phyloP scores from a whole-genome alignment of 2,329 filamentous ascomycete species.

The Fusarium sambucinum region DNA sequence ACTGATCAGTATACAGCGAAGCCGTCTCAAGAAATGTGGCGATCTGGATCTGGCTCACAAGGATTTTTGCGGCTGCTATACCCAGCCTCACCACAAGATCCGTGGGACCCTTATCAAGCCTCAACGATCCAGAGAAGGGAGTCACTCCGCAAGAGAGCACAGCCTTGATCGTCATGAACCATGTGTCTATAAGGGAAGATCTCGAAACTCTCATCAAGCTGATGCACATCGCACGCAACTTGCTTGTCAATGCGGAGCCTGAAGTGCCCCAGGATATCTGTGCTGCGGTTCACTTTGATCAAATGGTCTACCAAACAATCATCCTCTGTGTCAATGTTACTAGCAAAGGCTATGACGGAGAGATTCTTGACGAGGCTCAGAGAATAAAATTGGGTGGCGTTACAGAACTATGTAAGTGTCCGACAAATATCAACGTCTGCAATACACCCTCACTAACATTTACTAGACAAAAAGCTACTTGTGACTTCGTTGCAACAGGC shows the following conservation, averaged over 20 bases:
- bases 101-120: conserved; percentile 65
- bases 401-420: conserved; percentile 71
- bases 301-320: conserved; percentile 74
- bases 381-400: conserved; percentile 71
- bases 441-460: conserved; percentile 7
- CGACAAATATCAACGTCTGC: neutral
- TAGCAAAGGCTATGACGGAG: conserved; percentile 75
- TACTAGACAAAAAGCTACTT: conserved; percentile 73
- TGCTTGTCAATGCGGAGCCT: conserved; percentile 73
- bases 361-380: conserved; percentile 69
- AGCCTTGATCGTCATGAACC: conserved; percentile 72
- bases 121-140: conserved; percentile 67
- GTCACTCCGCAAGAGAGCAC: conserved; percentile 73
- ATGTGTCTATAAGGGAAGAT: conserved; percentile 70
- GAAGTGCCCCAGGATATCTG: conserved; percentile 75
- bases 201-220: conserved; percentile 73
- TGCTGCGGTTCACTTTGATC: conserved; percentile 72
- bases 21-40: conserved; percentile 71
- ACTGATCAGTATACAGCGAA: conserved; percentile 59
- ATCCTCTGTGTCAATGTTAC: conserved; percentile 75
- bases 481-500: conserved; percentile 75
- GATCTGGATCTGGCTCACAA: conserved; percentile 74
- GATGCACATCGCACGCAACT: conserved; percentile 74
- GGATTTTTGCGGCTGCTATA: conserved; percentile 71
- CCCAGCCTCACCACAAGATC: conserved; percentile 71